phyloP scores from a whole-genome alignment of 306 rosid genomes.

The Pyrus betulifolia region DNA sequence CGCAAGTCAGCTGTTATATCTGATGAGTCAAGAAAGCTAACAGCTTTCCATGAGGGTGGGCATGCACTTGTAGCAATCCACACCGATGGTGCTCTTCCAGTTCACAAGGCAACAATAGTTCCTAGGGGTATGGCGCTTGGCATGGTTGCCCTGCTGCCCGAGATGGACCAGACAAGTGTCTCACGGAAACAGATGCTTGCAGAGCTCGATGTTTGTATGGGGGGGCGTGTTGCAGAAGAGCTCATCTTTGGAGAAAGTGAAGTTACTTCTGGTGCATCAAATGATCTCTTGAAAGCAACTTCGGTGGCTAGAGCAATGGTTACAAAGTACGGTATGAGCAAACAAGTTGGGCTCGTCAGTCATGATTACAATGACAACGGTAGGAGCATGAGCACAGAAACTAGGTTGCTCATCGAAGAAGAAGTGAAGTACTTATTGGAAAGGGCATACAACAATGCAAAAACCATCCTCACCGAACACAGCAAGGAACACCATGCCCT shows the following conservation, averaged over 20 bases:
- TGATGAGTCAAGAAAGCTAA: conserved; percentile 53
- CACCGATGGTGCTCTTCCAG: conserved; percentile 77
- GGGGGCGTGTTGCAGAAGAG: conserved; percentile 92
- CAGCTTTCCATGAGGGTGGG: conserved; percentile 91
- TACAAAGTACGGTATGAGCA: conserved; percentile 82
- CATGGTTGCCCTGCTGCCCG: conserved; percentile 81
- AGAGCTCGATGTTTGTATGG: conserved; percentile 76
- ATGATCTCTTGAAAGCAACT: conserved; percentile 71
- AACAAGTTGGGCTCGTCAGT: conserved; percentile 65
- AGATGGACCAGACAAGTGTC: conserved; percentile 57
- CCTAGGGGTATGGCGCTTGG: conserved; percentile 91
- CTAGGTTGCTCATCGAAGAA: conserved; percentile 81
- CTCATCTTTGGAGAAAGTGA: conserved; percentile 82
- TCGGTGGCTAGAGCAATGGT: conserved; percentile 76
- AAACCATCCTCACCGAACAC: conserved; percentile 66
- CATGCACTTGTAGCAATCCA: conserved; percentile 90
- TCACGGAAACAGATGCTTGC: conserved; percentile 88
- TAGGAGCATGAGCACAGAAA: conserved; percentile 89
- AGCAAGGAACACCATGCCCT: conserved; percentile 75
- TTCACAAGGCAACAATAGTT: conserved; percentile 90
- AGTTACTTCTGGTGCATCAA: conserved; percentile 73
- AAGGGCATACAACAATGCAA: conserved; percentile 77
- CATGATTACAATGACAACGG: conserved; percentile 75
- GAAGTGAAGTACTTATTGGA: conserved; percentile 67
- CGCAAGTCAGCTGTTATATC: conserved; percentile 81